Conservation (phyloP, 345 rosid species). For the Salix dunnii region DNA sequence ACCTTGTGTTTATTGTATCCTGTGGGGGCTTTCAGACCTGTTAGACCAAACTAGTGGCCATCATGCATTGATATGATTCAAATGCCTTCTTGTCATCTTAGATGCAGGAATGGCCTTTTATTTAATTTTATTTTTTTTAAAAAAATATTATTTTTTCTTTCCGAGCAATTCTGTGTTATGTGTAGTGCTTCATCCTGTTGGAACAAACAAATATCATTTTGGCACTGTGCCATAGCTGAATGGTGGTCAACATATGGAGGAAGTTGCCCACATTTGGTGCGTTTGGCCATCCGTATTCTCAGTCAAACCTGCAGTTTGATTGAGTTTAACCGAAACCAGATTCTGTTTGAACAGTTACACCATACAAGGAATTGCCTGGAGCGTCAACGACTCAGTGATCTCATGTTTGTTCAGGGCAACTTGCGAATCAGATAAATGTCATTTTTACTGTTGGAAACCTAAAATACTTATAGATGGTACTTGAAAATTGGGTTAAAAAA, state of each 20-base stretch:
- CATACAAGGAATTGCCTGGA: conserved; percentile 66
- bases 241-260: conserved; percentile 99
- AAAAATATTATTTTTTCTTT: too few species aligned
- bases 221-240: conserved; percentile 51
- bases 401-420: conserved; percentile 72
- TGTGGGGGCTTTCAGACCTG: neutral
- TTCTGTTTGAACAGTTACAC: conserved; percentile 40
- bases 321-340: conserved; percentile 37
- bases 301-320: conserved; percentile 71
- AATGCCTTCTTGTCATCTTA: neutral
- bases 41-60: neutral
- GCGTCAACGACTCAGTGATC: conserved; percentile 63
- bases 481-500: neutral
- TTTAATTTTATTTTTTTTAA: too few species aligned
- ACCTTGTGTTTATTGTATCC: neutral
- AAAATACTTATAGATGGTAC: neutral
- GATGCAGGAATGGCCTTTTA: neutral
- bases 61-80: neutral
- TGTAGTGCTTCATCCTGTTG: neutral
- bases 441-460: conserved; percentile 16
- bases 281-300: conserved; percentile 68
- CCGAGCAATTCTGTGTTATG: neutral
- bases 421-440: conserved; percentile 63
- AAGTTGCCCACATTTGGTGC: conserved; percentile 80
- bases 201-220: neutral